Base-by-base conservation (phyloP, 2,329 filamentous ascomycete genomes). In the Phyllosticta citribraziliensis region DNA sequence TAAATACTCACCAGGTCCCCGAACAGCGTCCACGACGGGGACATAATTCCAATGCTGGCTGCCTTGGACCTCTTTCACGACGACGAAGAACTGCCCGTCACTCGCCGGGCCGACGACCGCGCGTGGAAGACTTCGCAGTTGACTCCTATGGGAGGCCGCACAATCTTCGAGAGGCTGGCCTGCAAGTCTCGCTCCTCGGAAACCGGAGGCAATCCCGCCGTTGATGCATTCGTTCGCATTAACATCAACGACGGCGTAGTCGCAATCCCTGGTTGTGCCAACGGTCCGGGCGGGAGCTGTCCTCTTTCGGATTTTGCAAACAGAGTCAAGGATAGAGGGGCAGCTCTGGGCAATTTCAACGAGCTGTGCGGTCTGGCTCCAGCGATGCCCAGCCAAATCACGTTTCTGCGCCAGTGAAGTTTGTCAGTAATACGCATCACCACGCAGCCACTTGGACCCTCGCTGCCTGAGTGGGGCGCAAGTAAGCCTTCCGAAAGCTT, bases 161-260 rank as follows among this genome's bases (percentile, higher is more conserved):
- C 83, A 52, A 77, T 81, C 52, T 73, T 85, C 61, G 82, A 85
- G 66, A 72, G 82, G 11, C 70, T 84, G 24, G 70, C 70, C 9
- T 84, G 80, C 64, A 63, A 66, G 5, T 63, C 53, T 2, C 56
- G 52, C 6, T 54, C 19, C 17, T 35, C 59, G 30, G 50, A 22
- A 25, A 24, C 67, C 66, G 17, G 19, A 19, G 19, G 33, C 24
- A 30, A 25, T 10, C 4, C 60, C 10, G 57, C 64, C 4, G 63
- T 70, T 1, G 67, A 72, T 5, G 56, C 63, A 4, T 83, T 75
- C 63, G 72, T 85, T 22, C 76, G 82, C 19, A 67, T 84, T 62
- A 82, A 81, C 54, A 76, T 85, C 67, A 85, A 85, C 65, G 82
- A 85, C 65, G 80, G 78, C 9, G 77, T 83, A 27, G 76, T 82